These are phyloP conservation scores for Wickerhamomyces kurtzmanii DNA, from an alignment of 805 yeast genomes.

Conservation along the genomic window DNA sequence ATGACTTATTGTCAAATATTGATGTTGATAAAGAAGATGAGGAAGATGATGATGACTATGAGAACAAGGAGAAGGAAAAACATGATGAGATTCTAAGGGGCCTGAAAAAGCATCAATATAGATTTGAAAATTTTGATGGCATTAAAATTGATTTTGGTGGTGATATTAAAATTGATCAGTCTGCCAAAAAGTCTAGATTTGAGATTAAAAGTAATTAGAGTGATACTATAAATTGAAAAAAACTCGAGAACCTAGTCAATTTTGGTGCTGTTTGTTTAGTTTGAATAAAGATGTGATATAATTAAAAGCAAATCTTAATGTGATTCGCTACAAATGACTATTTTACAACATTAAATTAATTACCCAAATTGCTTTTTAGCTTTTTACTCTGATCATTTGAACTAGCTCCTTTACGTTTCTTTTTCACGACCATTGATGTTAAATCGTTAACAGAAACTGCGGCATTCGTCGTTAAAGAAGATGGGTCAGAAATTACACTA, in stretches of 20 bases:
- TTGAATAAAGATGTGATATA: no score
- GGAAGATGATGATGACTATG: slow-evolving; percentile 2
- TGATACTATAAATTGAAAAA: no score
- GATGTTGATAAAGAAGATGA: slow-evolving; percentile 1
- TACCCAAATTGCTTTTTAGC: slow-evolving; percentile 10
- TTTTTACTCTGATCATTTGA: slow-evolving; percentile 1
- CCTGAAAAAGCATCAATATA: slow-evolving; percentile 12
- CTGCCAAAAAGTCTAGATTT: slow-evolving; percentile 1
- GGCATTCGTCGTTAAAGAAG: slow-evolving; percentile 10
- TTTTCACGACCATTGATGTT: slow-evolving; percentile 54
- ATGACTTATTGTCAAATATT: slow-evolving; percentile 1
- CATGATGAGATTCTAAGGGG: slow-evolving; percentile 6
- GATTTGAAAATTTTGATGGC: slow-evolving; percentile 12
- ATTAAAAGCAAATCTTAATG: no score
- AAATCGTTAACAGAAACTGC: slow-evolving; percentile 42
- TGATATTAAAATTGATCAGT: not conserved
- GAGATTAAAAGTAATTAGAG: no score
- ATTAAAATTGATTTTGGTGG: slow-evolving; percentile 3
- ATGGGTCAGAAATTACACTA: slow-evolving; percentile 9
- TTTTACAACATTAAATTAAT: no score
- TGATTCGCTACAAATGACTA: no score
- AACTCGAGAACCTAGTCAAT: no score
- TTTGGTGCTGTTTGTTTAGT: no score
- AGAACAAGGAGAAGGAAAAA: not conserved
- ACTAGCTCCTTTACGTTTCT: slow-evolving; percentile 18